A percentile compares a stretch with the other conserved stretches of the same genome.
phyloP scores from a whole-genome alignment of 345 rosid species.

The Syzygium aqueum region DNA sequence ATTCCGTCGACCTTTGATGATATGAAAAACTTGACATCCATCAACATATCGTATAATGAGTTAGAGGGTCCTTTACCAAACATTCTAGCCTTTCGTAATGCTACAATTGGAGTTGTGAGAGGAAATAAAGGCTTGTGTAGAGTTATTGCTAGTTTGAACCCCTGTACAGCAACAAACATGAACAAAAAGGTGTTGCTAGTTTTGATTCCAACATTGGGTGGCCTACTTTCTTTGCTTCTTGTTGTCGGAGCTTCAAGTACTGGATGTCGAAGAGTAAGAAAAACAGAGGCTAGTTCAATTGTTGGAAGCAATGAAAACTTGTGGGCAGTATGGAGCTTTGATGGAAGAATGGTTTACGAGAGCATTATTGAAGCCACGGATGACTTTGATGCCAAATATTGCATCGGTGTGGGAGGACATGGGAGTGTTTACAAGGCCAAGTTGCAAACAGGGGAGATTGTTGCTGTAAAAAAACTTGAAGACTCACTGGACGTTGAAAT shows the following conservation, averaged over 20 bases:
- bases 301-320: background rate
- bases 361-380: constrained; percentile 7
- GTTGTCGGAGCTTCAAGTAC: background rate
- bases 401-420: constrained; percentile 11
- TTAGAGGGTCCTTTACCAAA: constrained; percentile 22
- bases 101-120: background rate
- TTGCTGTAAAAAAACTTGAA: constrained; percentile 18
- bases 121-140: constrained; percentile 19
- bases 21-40: background rate
- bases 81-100: constrained; percentile 12
- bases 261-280: background rate
- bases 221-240: background rate
- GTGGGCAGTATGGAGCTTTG: background rate
- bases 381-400: constrained; percentile 1
- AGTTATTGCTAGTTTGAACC: background rate
- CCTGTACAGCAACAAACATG: background rate
- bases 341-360: constrained; percentile 4
- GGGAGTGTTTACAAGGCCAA: constrained; percentile 21
- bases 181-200: background rate
- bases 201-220: background rate
- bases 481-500: background rate
- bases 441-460: background rate
- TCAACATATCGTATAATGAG: constrained; percentile 18
- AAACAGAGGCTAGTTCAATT: background rate
- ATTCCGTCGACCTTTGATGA: background rate